Evolutionary conservation across 305 asterid species (phyloP), one percentile per base, ranked within the genome.

Genomic region (Solanum hybrid): DNA sequence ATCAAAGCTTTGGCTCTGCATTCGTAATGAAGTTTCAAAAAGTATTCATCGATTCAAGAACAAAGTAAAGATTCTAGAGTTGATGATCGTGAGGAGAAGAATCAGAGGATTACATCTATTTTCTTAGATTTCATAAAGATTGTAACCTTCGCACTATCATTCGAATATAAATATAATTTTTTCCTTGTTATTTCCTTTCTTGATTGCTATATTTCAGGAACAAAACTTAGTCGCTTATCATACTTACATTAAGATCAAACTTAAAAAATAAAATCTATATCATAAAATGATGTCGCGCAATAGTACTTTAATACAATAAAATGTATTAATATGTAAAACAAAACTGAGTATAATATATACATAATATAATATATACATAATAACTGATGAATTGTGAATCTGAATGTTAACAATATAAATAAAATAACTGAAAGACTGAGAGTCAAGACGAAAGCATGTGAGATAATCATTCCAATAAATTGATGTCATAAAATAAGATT

Each of bases 371-470:
- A n/a, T n/a, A n/a, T n/a, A n/a, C n/a, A n/a, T n/a, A n/a, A n/a
- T 42, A 51, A 2, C 9, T 16, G n/a, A 51, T 0, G 1, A 51
- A 16, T 51, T 51, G 22, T 0, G n/a, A 16, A 51, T 51, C 0
- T 51, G 64, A 51, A 16, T 51, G 3, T 51, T 0, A 51, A 51
- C 8, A 0, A 16, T 16, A 51, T 51, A 51, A 16, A 51, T 51
- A 51, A 0, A 18, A 51, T 6, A 16, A 51, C 0, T 16, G 67
- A 51, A 51, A 51, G 0, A 18, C n/a, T 0, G 67, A 51, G n/a
- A 6, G 67, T 51, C 67, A 16, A 51, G 5, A 1, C 34, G 34
- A 31, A 31, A 31, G 34, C 0, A 31, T 31, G 34, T 31, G 34
- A 31, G 34, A 3, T 31, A 31, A 51, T 51, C n/a, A 51, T 51